Evolutionary conservation across 2,329 filamentous ascomycete species (phyloP).

Genomic region (Cordyceps cicadae): DNA sequence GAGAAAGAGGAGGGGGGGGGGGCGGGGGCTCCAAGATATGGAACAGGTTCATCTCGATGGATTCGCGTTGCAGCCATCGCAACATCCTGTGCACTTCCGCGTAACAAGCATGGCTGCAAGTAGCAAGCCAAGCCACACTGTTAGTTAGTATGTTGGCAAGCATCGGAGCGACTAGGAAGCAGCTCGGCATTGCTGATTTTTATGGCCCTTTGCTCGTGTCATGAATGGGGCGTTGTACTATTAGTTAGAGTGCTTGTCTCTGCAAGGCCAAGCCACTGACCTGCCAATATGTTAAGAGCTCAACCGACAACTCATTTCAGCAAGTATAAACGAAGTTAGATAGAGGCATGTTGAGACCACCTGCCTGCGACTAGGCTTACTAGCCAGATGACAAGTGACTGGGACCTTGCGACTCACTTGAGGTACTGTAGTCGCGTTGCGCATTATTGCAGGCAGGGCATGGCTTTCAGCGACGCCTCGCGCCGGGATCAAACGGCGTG

Average conservation of each 20-base stretch:
- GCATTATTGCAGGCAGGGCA: constrained; percentile 7
- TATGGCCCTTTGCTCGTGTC: too few species aligned
- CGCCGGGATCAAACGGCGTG: not conserved
- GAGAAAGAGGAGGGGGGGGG: too few species aligned
- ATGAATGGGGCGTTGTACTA: too few species aligned
- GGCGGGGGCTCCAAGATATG: not conserved
- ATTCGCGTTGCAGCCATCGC: constrained; percentile 6
- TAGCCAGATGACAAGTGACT: not conserved
- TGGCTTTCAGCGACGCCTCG: not conserved
- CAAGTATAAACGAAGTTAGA: too few species aligned
- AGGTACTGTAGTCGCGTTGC: not conserved
- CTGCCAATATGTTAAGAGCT: too few species aligned
- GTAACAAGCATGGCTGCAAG: not conserved
- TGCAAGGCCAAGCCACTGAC: too few species aligned
- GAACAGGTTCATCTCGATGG: constrained; percentile 1
- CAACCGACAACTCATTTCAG: too few species aligned
- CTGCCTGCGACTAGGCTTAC: not conserved
- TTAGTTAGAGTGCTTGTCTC: too few species aligned
- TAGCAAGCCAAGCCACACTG: not conserved
- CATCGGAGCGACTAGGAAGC: too few species aligned
- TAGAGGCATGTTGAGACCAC: not conserved
- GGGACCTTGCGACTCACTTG: not conserved
- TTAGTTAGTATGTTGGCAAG: too few species aligned
- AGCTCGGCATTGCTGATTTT: too few species aligned
- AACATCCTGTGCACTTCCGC: not conserved